phyloP scores from a whole-genome alignment of 2,329 filamentous ascomycete genomes.

The Myriosclerotinia duriaeana region DNA sequence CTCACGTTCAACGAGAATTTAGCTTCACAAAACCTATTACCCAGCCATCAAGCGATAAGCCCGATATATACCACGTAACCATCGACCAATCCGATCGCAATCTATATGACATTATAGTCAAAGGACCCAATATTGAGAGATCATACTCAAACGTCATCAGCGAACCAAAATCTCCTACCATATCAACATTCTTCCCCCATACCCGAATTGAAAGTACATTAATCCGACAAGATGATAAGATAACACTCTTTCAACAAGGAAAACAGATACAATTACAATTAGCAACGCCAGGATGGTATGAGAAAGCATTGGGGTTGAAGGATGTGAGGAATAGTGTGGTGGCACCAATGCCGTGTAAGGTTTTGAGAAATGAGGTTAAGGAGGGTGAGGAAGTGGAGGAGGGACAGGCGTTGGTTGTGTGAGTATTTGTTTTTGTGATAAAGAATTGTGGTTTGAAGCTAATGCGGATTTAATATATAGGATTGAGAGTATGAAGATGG shows the following conservation, averaged over 20 bases:
- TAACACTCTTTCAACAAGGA: constrained; percentile 76
- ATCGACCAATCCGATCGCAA: constrained; percentile 40
- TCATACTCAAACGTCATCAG: constrained; percentile 46
- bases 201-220: constrained; percentile 79
- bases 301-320: constrained; percentile 81
- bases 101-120: constrained; percentile 46
- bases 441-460: constrained; percentile 28
- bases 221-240: constrained; percentile 58
- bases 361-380: constrained; percentile 81
- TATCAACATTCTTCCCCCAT: constrained; percentile 78
- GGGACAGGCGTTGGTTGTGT: constrained; percentile 83
- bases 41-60: constrained; percentile 18
- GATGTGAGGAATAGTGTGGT: constrained; percentile 79
- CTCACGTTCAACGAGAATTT: constrained; percentile 35
- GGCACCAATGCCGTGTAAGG: constrained; percentile 97
- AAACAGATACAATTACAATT: constrained; percentile 58
- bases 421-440: constrained; percentile 43
- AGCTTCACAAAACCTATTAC: constrained; percentile 29
- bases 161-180: constrained; percentile 47
- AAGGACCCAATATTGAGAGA: constrained; percentile 47
- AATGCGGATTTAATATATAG: constrained; percentile 42
- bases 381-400: constrained; percentile 82
- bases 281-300: constrained; percentile 73
- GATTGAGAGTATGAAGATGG: constrained; percentile 90
- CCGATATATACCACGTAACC: constrained; percentile 30